phyloP scores from a whole-genome alignment of 179 eudicot genomes.

The Carnegiea gigantea region DNA sequence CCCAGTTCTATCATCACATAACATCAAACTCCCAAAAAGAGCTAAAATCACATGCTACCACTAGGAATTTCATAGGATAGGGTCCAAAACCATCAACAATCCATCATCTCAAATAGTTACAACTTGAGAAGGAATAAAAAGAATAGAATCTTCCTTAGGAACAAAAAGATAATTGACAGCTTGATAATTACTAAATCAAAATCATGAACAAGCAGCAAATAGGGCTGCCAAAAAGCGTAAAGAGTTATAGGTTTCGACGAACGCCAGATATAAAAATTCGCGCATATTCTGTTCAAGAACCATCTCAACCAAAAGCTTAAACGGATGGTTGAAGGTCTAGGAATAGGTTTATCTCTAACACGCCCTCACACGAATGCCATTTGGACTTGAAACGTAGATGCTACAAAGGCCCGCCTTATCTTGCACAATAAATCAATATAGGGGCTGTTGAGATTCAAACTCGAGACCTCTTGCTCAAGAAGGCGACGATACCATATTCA shows the following conservation, averaged over 20 bases:
- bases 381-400: too few species aligned
- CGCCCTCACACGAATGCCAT: too few species aligned
- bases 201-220: background rate
- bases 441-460: too few species aligned
- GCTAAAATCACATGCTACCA: background rate
- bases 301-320: too few species aligned
- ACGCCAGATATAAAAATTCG: background rate
- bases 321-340: too few species aligned
- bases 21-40: background rate
- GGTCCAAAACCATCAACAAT: background rate
- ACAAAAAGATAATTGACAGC: background rate
- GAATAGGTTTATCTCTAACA: too few species aligned
- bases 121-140: background rate
- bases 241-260: background rate
- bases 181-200: background rate
- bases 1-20: background rate
- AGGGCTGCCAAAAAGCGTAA: background rate
- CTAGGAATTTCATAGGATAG: background rate
- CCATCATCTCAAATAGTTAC: background rate
- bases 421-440: too few species aligned
- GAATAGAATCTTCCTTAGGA: background rate
- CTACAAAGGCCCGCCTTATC: too few species aligned
- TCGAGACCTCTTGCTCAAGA: too few species aligned
- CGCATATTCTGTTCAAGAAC: background rate
- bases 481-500: too few species aligned